Evolutionary conservation across 2,329 filamentous ascomycete genomes (phyloP).

Genomic region (Akanthomyces muscarius): DNA sequence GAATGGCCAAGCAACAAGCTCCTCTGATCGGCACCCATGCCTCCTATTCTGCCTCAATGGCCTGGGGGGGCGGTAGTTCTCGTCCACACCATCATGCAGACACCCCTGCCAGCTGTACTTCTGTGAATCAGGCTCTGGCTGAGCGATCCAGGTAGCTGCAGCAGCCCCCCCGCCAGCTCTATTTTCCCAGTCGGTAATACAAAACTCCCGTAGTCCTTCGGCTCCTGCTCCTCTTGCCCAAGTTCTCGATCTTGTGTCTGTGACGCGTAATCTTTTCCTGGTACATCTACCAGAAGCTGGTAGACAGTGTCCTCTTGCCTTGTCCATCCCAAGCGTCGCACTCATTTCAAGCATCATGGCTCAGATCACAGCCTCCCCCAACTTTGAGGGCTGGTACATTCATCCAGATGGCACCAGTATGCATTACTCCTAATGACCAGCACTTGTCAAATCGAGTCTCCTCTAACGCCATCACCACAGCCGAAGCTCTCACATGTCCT

Average conservation of each 20-base stretch:
- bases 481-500: slow-evolving; percentile 12
- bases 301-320: neutral
- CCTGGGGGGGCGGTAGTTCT: neutral
- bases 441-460: neutral
- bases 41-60: neutral
- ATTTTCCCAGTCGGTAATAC: neutral
- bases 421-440: neutral
- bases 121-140: slow-evolving; percentile 3
- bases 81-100: slow-evolving; percentile 3
- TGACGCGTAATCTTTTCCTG: neutral
- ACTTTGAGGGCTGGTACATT: slow-evolving; percentile 15
- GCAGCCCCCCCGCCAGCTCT: neutral
- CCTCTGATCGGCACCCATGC: neutral
- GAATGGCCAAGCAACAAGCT: neutral
- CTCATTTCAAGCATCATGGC: neutral
- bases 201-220: neutral
- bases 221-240: neutral
- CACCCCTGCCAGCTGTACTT: slow-evolving; percentile 6
- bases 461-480: neutral
- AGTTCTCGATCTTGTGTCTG: neutral
- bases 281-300: neutral
- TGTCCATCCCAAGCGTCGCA: neutral
- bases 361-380: slow-evolving; percentile 7
- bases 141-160: slow-evolving; percentile 9
- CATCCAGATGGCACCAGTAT: slow-evolving; percentile 14